Percentiles rank a stretch among this genome's conserved stretches.
Evolutionary conservation across 2,329 filamentous ascomycete genomes (phyloP).

Genomic region (Aspergillus neotritici): DNA sequence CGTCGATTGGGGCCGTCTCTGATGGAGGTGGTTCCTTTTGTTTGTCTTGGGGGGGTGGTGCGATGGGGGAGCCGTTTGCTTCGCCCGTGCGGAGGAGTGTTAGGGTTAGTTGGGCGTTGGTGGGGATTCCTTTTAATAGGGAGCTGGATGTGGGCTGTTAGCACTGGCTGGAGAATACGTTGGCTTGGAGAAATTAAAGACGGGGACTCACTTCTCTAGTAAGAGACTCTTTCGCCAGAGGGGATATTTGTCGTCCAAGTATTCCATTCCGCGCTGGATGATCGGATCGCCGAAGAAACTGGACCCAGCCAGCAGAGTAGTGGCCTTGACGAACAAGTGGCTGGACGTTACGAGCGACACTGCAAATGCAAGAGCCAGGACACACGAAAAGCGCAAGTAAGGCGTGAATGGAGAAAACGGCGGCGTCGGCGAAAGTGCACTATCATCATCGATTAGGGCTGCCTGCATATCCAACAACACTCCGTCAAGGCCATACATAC

Average conservation of each 20-base stretch:
- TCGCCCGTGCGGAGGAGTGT: constrained; percentile 78
- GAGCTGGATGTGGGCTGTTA: constrained; percentile 43
- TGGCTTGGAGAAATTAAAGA: neutral
- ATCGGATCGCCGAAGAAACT: constrained; percentile 75
- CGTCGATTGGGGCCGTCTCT: constrained; percentile 47
- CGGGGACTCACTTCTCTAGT: constrained; percentile 51
- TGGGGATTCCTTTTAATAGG: constrained; percentile 73
- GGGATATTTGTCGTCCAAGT: constrained; percentile 50
- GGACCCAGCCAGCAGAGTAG: constrained; percentile 64
- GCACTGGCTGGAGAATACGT: neutral
- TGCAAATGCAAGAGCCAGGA: constrained; percentile 50
- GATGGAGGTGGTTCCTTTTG: constrained; percentile 37
- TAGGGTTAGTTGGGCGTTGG: constrained; percentile 76
- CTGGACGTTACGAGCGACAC: constrained; percentile 51
- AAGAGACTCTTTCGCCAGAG: constrained; percentile 71
- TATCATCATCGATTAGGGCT: constrained; percentile 16
- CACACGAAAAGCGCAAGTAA: constrained; percentile 50
- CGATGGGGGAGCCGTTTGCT: constrained; percentile 71
- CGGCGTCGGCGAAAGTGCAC: constrained; percentile 57
- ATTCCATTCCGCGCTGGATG: constrained; percentile 54
- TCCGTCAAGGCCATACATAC: constrained; percentile 30
- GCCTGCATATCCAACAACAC: neutral
- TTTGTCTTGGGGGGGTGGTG: constrained; percentile 50
- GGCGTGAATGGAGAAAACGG: constrained; percentile 55
- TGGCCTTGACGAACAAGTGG: constrained; percentile 59